Base-by-base conservation (phyloP, 106 monocot genomes). In the Allium cepa region DNA sequence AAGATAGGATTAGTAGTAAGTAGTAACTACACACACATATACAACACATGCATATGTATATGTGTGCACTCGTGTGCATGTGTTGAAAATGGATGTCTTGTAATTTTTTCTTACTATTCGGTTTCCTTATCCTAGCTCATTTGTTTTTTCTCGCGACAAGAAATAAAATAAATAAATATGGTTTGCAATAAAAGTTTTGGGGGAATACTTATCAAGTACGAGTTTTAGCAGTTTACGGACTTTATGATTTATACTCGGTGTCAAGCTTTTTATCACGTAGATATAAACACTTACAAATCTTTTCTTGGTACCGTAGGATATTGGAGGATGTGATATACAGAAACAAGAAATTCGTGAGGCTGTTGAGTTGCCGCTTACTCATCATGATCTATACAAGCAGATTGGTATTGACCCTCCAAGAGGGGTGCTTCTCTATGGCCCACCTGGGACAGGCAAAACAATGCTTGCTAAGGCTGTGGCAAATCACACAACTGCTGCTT, bases 401-500 rank as follows among this genome's bases (percentile, higher is more conserved):
- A 91, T 96, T 57, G 95, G 95, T 71, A 91, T 96, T 46, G 91
- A 91, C 70, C 95, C 95, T 50, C 95, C 95, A 58, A 80, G 88
- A 83, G 95, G 95, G 55, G 95, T 96, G 22, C 88, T 96, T 64
- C 83, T 96, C 10, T 96, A 96, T 78, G 95, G 95, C 0, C 95
- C 95, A 9, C 95, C 95, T 59, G 95, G 95, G 14, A 96, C 91
- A 14, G 95, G 95, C 8, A 96, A 96, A 73, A 96, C 95, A 11
- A 91, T 96, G 95, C 91, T 96, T 75, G 95, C 95, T 50, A 88
- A 91, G 73, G 95, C 95, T 63, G 91, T 91, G 27, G 95, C 95
- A 13, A 71, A 91, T 61, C 95, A 96, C 70, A 96, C 95, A 27
- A 96, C 94, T 57, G 95, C 95, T 27, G 91, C 95, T 56, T 96